phyloP scores from a whole-genome alignment of 108 stramenopile genomes.

The Nitzschia palea region DNA sequence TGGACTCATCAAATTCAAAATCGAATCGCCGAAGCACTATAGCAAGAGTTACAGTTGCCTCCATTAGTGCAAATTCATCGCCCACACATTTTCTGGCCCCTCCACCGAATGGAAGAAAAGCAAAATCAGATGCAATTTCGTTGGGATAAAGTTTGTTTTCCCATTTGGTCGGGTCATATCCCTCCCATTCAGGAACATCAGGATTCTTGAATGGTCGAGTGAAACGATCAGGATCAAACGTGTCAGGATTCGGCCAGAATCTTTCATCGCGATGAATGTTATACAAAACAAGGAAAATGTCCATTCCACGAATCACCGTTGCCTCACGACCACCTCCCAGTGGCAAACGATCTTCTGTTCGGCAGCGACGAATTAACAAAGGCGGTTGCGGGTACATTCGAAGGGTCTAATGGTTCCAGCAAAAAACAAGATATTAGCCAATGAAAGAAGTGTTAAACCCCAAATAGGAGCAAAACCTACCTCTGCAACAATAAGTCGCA shows the following conservation, averaged over 20 bases:
- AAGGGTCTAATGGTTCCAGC: slow-evolving; percentile 40
- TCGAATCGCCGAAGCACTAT: slow-evolving; percentile 89
- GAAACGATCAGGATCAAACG: slow-evolving; percentile 90
- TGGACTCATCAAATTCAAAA: slow-evolving; percentile 86
- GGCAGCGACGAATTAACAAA: slow-evolving; percentile 91
- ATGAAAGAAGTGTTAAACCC: background rate
- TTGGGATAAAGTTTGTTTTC: slow-evolving; percentile 89
- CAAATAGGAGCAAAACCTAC: no score
- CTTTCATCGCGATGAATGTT: slow-evolving; percentile 91
- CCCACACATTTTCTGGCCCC: slow-evolving; percentile 96
- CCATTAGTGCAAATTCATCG: slow-evolving; percentile 94
- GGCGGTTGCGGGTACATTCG: slow-evolving; percentile 95
- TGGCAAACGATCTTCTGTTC: slow-evolving; percentile 83
- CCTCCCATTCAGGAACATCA: slow-evolving; percentile 87
- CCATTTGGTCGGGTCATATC: slow-evolving; percentile 89
- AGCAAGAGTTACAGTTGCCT: slow-evolving; percentile 90
- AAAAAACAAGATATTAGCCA: background rate
- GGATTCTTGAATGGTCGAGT: slow-evolving; percentile 83
- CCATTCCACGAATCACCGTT: slow-evolving; percentile 89
- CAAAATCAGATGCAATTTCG: slow-evolving; percentile 90
- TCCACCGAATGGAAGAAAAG: slow-evolving; percentile 90
- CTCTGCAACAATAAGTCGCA: slow-evolving; percentile 86
- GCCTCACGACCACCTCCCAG: slow-evolving; percentile 79
- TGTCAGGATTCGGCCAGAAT: slow-evolving; percentile 91
- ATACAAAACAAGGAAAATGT: slow-evolving; percentile 94